Conservation (phyloP, 2,329 filamentous ascomycete genomes). For the Dactylellina haptotyla region DNA sequence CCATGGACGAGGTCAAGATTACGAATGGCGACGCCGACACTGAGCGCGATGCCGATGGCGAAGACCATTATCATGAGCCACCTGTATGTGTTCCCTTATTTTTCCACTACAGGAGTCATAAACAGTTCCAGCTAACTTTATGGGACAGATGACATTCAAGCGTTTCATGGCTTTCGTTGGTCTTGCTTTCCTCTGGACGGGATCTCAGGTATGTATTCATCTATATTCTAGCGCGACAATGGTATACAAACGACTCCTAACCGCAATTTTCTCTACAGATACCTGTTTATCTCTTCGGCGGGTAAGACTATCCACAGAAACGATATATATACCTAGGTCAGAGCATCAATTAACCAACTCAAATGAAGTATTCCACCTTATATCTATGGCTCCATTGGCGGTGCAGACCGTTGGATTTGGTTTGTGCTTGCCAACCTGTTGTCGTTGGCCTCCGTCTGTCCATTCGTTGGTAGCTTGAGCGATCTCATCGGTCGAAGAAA, state of each 20-base stretch:
- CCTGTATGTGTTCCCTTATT: neutral
- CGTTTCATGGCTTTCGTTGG: conserved; percentile 40
- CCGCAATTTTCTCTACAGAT: neutral
- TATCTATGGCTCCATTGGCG: conserved; percentile 64
- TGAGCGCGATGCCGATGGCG: conserved; percentile 10
- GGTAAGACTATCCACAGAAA: conserved; percentile 17
- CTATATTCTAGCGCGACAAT: neutral
- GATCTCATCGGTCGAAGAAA: conserved; percentile 72
- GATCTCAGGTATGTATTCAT: conserved; percentile 16
- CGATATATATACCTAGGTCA: neutral
- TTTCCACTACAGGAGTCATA: neutral
- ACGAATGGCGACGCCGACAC: neutral
- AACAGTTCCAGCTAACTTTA: neutral
- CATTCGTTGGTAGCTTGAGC: conserved; percentile 74
- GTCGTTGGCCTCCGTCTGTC: conserved; percentile 69
- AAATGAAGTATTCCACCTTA: conserved; percentile 56
- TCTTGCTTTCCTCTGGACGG: conserved; percentile 34
- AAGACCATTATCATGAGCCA: conserved; percentile 10
- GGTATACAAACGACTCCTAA: neutral
- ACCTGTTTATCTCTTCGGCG: conserved; percentile 61
- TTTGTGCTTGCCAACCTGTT: conserved; percentile 66
- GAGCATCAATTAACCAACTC: neutral
- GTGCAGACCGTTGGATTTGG: conserved; percentile 63
- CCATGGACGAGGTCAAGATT: neutral
- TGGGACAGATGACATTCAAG: conserved; percentile 15